Base-by-base conservation (phyloP, 768 basidiomycete species). In the Naganishia antarctica region DNA sequence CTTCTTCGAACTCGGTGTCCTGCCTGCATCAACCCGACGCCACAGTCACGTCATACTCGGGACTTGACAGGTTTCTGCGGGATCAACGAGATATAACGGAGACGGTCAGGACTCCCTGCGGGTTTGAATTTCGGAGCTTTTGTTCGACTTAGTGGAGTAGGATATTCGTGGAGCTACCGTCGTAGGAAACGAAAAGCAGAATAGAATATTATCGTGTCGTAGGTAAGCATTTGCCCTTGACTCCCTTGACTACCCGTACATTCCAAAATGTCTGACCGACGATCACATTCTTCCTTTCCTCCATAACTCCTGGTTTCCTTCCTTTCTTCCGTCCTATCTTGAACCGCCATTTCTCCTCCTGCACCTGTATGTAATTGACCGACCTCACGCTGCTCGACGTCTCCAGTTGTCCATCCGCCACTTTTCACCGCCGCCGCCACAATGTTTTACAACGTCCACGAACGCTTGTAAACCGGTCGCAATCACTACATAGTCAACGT, bases 391-490 rank as follows among this genome's bases (percentile, higher is more conserved):
- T 7, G 7, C 26, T n/a, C 53, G 23, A 7, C 2, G 37, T 32
- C 26, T 21, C 26, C 21, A 26, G n/a, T 40, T 18, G 6, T 41
- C 37, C 6, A 25, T 37, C n/a, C 23, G 32, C 26, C 50, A 40
- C 23, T 40, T 57, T 57, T 57, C 34, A 21, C 53, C 34, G 23
- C 32, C 53, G 32, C 23, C 37, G 11, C 37, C 37, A 57, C 34
- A 37, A 57, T 57, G 53, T 40, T 57, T 57, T 57, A 40, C 53
- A 37, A 57, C 53, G 34, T 57, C 32, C 53, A 37, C 23, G 53
- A 57, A 57, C 53, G 53, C 53, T 57, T 57, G 53, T 57, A 57
- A 57, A 57, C 40, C 50, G 31, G 32, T 51, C 31, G 23, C 53
- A 18, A 37, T 25, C 23, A 21, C n/a, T 11, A 57, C 53, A 41